Conservation (phyloP, 2,329 filamentous ascomycete genomes). For the Fusarium papillatum region DNA sequence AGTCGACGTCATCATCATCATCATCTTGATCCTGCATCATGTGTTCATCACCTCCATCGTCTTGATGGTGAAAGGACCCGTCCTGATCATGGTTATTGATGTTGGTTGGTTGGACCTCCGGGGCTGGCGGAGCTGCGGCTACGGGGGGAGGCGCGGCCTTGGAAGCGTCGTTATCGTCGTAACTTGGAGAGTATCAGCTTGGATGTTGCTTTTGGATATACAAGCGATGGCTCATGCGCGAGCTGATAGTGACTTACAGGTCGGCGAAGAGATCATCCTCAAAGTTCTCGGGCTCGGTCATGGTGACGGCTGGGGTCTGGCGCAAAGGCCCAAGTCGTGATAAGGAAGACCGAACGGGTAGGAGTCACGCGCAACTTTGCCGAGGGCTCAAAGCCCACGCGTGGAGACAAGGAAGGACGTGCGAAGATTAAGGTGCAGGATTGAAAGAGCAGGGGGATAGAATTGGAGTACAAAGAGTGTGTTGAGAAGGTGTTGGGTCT, state of each 20-base stretch:
- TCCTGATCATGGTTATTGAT: constrained; percentile 41
- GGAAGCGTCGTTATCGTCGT: constrained; percentile 72
- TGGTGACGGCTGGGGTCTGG: constrained; percentile 52
- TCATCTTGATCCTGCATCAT: constrained; percentile 62
- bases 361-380: constrained; percentile 12
- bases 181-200: constrained; percentile 57
- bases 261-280: constrained; percentile 97
- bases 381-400: background rate
- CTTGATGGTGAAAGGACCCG: constrained; percentile 36
- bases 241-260: constrained; percentile 72
- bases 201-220: background rate
- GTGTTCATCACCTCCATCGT: constrained; percentile 52
- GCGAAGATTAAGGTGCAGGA: background rate
- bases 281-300: constrained; percentile 86
- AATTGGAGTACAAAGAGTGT: constrained; percentile 19
- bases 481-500: constrained; percentile 30
- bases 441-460: constrained; percentile 8
- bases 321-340: constrained; percentile 17
- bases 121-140: constrained; percentile 42
- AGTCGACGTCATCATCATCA: constrained; percentile 71
- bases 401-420: background rate
- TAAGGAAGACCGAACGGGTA: constrained; percentile 4
- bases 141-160: constrained; percentile 53
- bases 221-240: background rate
- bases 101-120: constrained; percentile 43